Evolutionary conservation across 2,329 filamentous ascomycete species (phyloP).

Genomic region (Bipolaris zeicola): DNA sequence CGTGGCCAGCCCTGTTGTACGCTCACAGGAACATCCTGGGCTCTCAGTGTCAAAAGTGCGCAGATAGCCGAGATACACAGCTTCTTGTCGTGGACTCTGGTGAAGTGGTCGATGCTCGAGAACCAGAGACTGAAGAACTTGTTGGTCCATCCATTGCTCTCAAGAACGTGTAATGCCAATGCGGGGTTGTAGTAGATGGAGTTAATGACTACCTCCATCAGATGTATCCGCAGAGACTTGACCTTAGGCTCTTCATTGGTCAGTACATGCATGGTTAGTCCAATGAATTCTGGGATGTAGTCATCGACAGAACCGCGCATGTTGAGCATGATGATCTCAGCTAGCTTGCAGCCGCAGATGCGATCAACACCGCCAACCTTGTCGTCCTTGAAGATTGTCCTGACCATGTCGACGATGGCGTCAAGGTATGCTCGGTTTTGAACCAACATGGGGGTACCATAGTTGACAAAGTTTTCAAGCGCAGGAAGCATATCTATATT

Average conservation of each 20-base stretch:
- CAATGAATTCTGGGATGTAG: conserved; percentile 86
- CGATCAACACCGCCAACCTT: conserved; percentile 93
- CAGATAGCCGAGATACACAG: conserved; percentile 94
- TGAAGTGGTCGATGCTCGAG: conserved; percentile 91
- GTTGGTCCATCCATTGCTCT: conserved; percentile 92
- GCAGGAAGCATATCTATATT: conserved; percentile 87
- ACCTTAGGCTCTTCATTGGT: conserved; percentile 77
- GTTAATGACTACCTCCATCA: conserved; percentile 99
- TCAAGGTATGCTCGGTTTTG: conserved; percentile 86
- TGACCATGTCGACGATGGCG: conserved; percentile 90
- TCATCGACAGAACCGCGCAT: conserved; percentile 86
- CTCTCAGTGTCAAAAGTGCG: conserved; percentile 77
- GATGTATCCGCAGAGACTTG: conserved; percentile 91
- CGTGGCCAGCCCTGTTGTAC: conserved; percentile 95
- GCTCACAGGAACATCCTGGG: conserved; percentile 84
- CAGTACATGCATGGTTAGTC: conserved; percentile 84
- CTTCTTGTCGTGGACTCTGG: conserved; percentile 97
- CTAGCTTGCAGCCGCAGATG: conserved; percentile 96
- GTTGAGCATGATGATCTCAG: conserved; percentile 96
- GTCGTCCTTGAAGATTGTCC: conserved; percentile 89
- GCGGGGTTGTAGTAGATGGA: conserved; percentile 95
- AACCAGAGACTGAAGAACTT: conserved; percentile 99
- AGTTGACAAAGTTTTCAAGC: conserved; percentile 96
- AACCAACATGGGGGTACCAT: conserved; percentile 78
- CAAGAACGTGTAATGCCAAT: conserved; percentile 83